These are phyloP conservation scores for Clavispora carvajalis DNA, from an alignment of 805 yeast species.

Conservation along the genomic window DNA sequence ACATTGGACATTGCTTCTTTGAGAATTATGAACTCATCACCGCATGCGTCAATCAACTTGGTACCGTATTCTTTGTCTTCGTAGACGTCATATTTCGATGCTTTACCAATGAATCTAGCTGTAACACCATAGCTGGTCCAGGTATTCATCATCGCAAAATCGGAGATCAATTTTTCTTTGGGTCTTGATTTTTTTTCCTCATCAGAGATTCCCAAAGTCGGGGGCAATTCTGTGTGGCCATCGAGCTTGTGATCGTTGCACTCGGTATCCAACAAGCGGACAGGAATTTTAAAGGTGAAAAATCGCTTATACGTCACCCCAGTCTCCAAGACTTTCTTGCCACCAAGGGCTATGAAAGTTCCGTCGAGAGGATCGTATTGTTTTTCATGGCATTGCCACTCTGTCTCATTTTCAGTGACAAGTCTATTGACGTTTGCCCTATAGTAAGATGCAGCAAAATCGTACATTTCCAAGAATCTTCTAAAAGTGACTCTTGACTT, in stretches of 20 bases:
- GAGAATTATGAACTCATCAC: conserved; percentile 37
- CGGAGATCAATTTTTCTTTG: conserved; percentile 10
- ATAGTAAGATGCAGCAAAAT: conserved; percentile 46
- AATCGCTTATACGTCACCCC: conserved; percentile 28
- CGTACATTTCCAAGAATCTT: conserved; percentile 36
- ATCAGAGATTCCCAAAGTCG: conserved; percentile 27
- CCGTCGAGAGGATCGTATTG: conserved; percentile 24
- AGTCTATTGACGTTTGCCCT: conserved; percentile 29
- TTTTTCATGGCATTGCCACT: conserved; percentile 12
- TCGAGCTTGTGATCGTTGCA: conserved; percentile 28
- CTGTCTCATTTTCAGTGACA: conserved; percentile 18
- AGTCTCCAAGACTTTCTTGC: conserved; percentile 15
- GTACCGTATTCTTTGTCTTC: conserved; percentile 28
- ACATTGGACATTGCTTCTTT: conserved; percentile 23
- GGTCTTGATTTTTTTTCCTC: conserved; percentile 21
- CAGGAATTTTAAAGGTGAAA: conserved; percentile 39
- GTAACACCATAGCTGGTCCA: conserved; percentile 31
- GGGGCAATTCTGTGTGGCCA: conserved; percentile 32
- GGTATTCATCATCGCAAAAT: conserved; percentile 29
- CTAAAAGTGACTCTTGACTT: conserved; percentile 20
- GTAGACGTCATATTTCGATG: conserved; percentile 28
- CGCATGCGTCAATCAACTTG: conserved; percentile 25
- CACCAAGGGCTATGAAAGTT: conserved; percentile 16
- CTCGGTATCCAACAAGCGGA: conserved; percentile 30
- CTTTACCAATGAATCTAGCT: conserved; percentile 38